Evolutionary conservation across 768 basidiomycete species (phyloP).

Genomic region (Hortiboletus flavorubellus): DNA sequence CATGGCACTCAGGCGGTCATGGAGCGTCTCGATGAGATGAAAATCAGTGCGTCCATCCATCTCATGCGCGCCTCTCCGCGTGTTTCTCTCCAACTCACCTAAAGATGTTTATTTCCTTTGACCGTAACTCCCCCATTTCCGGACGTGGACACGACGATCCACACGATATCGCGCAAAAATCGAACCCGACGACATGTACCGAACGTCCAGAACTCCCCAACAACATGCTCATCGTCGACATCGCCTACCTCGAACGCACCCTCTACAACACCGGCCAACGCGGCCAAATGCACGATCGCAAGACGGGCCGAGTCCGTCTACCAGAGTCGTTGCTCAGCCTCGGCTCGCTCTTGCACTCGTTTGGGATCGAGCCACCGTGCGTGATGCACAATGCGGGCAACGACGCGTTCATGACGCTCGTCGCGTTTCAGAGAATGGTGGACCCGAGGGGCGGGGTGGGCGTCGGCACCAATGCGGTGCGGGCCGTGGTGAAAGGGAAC

Average conservation of each 20-base stretch:
- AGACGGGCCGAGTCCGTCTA: conserved; percentile 49
- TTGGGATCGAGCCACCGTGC: conserved; percentile 40
- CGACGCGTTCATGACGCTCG: conserved; percentile 67
- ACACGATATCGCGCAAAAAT: no score
- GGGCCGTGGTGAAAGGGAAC: neutral
- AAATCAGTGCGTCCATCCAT: conserved; percentile 56
- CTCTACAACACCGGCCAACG: conserved; percentile 59
- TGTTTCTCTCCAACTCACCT: neutral
- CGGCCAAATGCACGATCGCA: conserved; percentile 58
- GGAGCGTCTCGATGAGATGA: conserved; percentile 69
- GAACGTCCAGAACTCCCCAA: conserved; percentile 58
- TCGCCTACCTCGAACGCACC: conserved; percentile 57
- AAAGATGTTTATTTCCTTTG: neutral
- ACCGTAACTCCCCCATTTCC: neutral
- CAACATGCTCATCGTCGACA: conserved; percentile 69
- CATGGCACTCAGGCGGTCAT: conserved; percentile 57
- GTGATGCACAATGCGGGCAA: conserved; percentile 75
- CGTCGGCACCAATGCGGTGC: neutral
- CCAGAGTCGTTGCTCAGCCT: conserved; percentile 60
- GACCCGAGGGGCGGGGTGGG: conserved; percentile 43
- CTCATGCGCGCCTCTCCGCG: neutral
- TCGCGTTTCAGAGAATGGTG: conserved; percentile 65
- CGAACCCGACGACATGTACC: neutral
- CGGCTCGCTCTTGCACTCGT: conserved; percentile 57
- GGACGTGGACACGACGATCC: neutral